Base-by-base conservation (phyloP, 2,329 filamentous ascomycete genomes). In the Clarireedia hainanense region DNA sequence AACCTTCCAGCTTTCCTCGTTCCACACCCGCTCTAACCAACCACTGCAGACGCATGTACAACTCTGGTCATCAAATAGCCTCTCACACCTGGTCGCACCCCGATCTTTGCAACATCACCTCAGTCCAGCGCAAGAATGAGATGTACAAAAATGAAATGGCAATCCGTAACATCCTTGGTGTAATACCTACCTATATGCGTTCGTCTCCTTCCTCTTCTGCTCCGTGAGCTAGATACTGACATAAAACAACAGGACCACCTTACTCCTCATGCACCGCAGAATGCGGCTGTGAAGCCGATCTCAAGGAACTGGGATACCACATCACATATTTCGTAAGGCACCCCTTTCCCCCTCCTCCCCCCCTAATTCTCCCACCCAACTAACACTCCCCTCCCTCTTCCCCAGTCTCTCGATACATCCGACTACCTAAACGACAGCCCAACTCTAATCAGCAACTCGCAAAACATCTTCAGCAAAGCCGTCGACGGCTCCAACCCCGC, bases 21-120 rank as follows among this genome's bases (percentile, higher is more conserved):
- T 20, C 23, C 40, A 43, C 15, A 17, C 23, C 20, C 40, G 4
- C 59, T 64, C 50, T 55, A 61, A 60, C 63, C 54, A 53, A 56
- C 53, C 12, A n/a, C 37, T 12, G 10, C 20, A 62, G 59, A 51
- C 61, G 62, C 6, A 63, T 66, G 60, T 63, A 62, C 37, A 50
- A 40, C 12, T 75, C 78, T 5, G 80, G 79, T 15, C 82, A 85
- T 66, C 82, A 85, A 65, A 72, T 85, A 56, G 82, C 78, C 55
- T 79, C 75, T 17, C 82, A 80, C 66, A 79, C 77, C 9, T 80
- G 77, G 77, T 76, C 74, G 2, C 77, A 80, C 60, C 66, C 74
- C 51, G 72, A 76, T 57, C 65, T 79, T 52, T 74, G 71, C 61
- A 68, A 69, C 20, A 64, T 78, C 53, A 73, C 71, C 4, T 68